phyloP scores from a whole-genome alignment of 2,329 filamentous ascomycete genomes.

The Didymella arachidicola region DNA sequence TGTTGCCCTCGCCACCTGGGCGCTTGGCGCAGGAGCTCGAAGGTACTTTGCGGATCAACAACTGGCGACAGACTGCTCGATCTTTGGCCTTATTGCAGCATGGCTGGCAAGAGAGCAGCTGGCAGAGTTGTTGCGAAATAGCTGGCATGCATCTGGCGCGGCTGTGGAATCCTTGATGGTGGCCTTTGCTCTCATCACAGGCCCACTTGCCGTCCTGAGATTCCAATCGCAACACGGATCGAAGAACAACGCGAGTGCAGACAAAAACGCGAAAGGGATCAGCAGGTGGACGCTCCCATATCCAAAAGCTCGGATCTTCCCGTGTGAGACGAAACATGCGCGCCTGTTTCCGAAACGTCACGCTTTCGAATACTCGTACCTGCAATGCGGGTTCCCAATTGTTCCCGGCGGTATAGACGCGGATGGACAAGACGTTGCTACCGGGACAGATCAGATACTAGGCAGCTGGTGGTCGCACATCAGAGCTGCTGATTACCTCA shows the following conservation, averaged over 20 bases:
- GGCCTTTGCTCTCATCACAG: slow-evolving; percentile 16
- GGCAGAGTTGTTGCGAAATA: slow-evolving; percentile 12
- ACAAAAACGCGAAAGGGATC: slow-evolving; percentile 5
- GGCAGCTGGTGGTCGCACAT: slow-evolving; percentile 65
- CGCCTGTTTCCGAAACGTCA: slow-evolving; percentile 73
- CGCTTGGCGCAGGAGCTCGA: slow-evolving; percentile 27
- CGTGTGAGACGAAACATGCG: slow-evolving; percentile 70
- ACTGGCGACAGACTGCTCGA: slow-evolving; percentile 30
- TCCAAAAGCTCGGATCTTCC: slow-evolving; percentile 62
- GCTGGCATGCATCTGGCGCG: slow-evolving; percentile 19
- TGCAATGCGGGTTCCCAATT: slow-evolving; percentile 73
- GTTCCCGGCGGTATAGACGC: slow-evolving; percentile 61
- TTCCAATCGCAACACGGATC: slow-evolving; percentile 8
- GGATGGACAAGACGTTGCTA: slow-evolving; percentile 25
- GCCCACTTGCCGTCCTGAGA: slow-evolving; percentile 24
- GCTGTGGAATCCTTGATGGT: slow-evolving; percentile 10
- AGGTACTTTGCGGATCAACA: slow-evolving; percentile 28
- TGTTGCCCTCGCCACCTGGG: slow-evolving; percentile 36
- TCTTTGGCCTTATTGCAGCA: slow-evolving; percentile 24
- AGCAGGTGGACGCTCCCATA: slow-evolving; percentile 25
- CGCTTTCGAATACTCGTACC: slow-evolving; percentile 74
- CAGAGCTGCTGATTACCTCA: slow-evolving; percentile 67
- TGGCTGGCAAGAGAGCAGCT: slow-evolving; percentile 24
- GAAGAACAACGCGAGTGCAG: neutral
- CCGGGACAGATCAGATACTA: slow-evolving; percentile 38